A percentile compares a stretch with the other conserved stretches of the same genome.
Evolutionary conservation across 208 protist genomes (phyloP).

Genomic region (Trypanosoma caninum): DNA sequence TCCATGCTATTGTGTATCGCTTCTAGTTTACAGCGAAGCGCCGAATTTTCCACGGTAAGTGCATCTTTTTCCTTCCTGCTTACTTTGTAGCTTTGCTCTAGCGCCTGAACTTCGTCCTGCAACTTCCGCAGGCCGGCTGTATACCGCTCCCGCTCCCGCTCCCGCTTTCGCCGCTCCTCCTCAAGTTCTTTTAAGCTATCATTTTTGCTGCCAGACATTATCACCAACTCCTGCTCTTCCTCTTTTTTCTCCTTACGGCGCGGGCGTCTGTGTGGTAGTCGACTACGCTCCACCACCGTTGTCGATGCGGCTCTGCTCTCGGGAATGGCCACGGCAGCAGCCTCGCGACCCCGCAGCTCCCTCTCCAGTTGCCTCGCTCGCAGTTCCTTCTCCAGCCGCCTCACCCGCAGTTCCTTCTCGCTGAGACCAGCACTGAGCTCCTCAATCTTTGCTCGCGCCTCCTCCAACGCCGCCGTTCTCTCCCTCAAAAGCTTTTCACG

Average conservation of each 20-base stretch:
- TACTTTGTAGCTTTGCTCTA: conserved; percentile 16
- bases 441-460: conserved; percentile 27
- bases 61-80: conserved; percentile 11
- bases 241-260: background rate
- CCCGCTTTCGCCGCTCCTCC: background rate
- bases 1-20: conserved; percentile 18
- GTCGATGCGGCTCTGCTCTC: background rate
- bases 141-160: conserved; percentile 11
- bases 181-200: background rate
- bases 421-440: background rate
- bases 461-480: conserved; percentile 27
- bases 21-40: conserved; percentile 19
- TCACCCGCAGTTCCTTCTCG: conserved; percentile 6
- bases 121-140: conserved; percentile 11
- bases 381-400: conserved; percentile 8
- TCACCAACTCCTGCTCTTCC: background rate
- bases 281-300: background rate
- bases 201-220: background rate
- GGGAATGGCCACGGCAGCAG: background rate
- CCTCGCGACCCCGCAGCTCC: background rate
- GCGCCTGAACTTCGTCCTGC: conserved; percentile 18
- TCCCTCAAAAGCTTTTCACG: conserved; percentile 18
- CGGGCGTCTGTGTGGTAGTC: background rate
- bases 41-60: conserved; percentile 18
- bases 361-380: background rate